Conservation (phyloP, 140 eudicot genomes). For the Ambrosia hybrid region DNA sequence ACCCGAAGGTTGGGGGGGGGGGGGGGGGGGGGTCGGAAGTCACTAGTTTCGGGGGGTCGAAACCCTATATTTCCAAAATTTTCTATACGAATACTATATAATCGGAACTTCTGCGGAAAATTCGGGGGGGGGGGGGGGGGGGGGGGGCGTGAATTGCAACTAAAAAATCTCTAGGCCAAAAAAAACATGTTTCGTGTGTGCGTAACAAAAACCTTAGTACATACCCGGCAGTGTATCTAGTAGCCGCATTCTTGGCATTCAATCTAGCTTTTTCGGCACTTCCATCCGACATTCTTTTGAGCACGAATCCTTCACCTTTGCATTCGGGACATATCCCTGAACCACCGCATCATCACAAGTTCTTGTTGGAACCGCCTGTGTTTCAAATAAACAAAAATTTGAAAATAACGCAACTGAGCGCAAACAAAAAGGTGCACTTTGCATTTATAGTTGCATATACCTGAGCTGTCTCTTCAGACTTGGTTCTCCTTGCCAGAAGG, state of each 20-base stretch:
- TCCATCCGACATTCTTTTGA: slow-evolving; percentile 63
- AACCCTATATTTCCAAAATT: too few relatives aligned
- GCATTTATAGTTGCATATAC: slow-evolving; percentile 25
- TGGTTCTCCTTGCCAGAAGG: slow-evolving; percentile 67
- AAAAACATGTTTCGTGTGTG: not conserved
- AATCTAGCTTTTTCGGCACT: slow-evolving; percentile 82
- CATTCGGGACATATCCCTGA: slow-evolving; percentile 90
- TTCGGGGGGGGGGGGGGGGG: too few relatives aligned
- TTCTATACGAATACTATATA: too few relatives aligned
- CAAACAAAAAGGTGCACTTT: not conserved
- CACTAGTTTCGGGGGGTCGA: too few relatives aligned
- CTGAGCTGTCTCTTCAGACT: slow-evolving; percentile 46
- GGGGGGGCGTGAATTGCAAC: too few relatives aligned
- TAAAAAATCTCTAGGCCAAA: too few relatives aligned
- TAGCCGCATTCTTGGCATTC: slow-evolving; percentile 80
- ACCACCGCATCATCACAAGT: slow-evolving; percentile 83
- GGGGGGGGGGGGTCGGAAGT: too few relatives aligned
- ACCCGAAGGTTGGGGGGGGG: too few relatives aligned
- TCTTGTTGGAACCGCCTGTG: slow-evolving; percentile 56
- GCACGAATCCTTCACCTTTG: slow-evolving; percentile 93
- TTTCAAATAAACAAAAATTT: slow-evolving; percentile 20
- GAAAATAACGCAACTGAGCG: not conserved
- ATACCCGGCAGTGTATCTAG: slow-evolving; percentile 94
- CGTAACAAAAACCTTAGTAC: not conserved
- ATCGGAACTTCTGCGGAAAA: too few relatives aligned